Percentiles rank a stretch among this genome's conserved stretches.
Evolutionary conservation across 768 basidiomycete genomes (phyloP).

Genomic region (Royoungia palumana): DNA sequence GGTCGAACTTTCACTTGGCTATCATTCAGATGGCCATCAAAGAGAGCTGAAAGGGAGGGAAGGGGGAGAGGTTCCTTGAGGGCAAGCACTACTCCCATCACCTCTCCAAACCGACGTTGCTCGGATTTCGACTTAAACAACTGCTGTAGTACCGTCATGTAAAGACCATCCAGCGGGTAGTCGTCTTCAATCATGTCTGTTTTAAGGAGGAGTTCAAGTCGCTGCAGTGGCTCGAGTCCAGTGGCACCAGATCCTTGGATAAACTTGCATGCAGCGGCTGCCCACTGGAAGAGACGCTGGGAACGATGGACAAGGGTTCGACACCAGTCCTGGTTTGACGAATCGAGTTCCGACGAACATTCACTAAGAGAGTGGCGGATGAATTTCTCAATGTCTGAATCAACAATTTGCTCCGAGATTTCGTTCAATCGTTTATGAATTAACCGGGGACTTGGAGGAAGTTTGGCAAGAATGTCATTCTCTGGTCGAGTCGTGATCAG

Average conservation of each 20-base stretch:
- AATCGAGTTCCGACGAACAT: not conserved
- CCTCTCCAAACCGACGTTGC: too few species aligned
- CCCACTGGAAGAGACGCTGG: conserved; percentile 26
- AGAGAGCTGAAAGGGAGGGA: not conserved
- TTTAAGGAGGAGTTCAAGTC: not conserved
- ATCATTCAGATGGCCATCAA: too few species aligned
- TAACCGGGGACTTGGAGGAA: conserved; percentile 8
- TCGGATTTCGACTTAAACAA: too few species aligned
- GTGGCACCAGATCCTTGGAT: not conserved
- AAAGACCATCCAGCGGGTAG: not conserved
- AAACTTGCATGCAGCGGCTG: too few species aligned
- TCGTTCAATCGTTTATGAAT: conserved; percentile 12
- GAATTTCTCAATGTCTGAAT: not conserved
- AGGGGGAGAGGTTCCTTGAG: not conserved
- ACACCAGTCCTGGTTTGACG: conserved; percentile 4
- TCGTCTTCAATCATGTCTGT: not conserved
- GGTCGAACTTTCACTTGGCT: too few species aligned
- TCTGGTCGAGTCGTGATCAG: not conserved
- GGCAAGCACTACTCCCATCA: too few species aligned
- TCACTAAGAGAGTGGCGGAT: not conserved
- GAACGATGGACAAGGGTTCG: conserved; percentile 11
- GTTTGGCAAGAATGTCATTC: conserved; percentile 4
- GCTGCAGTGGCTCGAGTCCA: not conserved
- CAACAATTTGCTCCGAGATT: too few species aligned
- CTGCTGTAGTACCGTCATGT: not conserved